Base-by-base conservation (phyloP, 257 asterid genomes). In the Primulina eburnea region DNA sequence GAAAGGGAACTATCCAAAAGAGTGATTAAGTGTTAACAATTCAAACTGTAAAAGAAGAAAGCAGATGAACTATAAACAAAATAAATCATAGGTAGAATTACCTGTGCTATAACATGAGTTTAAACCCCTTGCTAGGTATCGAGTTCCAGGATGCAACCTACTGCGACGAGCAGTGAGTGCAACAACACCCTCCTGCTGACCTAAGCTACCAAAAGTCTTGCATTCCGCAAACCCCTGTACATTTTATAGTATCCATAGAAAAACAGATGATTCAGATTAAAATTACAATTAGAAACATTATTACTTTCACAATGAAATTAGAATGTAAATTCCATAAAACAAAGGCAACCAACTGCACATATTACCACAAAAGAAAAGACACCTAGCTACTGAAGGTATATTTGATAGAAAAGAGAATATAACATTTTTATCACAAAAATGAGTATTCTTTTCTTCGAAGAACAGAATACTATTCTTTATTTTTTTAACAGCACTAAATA, bases 71-170 rank as follows among this genome's bases (percentile, higher is more conserved):
- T 61, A 61, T 71, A 58, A 24, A 21, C 67, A 66, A 57, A 28
- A 69, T 38, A 73, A 57, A 52, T 72, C 60, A 43, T 43, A 26
- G 57, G 57, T 35, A 68, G 50, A 62, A 11, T 7, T 85, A 93
- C 99, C 97, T 75, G 99, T 93, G 78, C 97, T 80, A 80, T 82
- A 89, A 82, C 99, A 93, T 53, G 96, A 87, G 84, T 93, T 93
- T 78, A 91, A 71, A 68, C 99, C 99, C 88, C 99, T 86, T 33
- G 96, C 99, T 79, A 90, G 76, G 81, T 90, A 93, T 66, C 99
- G 88, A 72, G 99, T 93, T 81, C 99, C 99, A 77, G 99, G 99
- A 85, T 93, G 99, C 81, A 93, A 81, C 87, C 93, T 88, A 82
- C 97, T 90, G 66, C 97, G 97, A 69, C 97, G 96, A 67, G 99